A percentile compares a stretch with the other conserved stretches of the same genome.
Conservation (phyloP, 1,284 basidiomycete species). For the Tilletia indica region DNA sequence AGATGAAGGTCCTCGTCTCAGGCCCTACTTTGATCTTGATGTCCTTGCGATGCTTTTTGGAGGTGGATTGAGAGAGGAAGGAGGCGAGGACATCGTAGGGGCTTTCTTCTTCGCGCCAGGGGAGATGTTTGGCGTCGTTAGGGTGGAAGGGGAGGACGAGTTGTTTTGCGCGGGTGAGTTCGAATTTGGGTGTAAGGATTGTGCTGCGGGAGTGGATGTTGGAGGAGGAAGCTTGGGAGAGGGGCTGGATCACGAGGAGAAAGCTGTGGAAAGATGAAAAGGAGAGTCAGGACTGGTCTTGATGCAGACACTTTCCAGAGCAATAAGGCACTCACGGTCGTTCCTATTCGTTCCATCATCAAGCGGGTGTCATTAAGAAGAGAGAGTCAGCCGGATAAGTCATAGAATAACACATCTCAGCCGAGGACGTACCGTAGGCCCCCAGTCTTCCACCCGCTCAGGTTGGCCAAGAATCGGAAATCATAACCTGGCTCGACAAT, state of each 20-base stretch:
- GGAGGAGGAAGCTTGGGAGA: slow-evolving; percentile 28
- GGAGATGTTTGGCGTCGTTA: slow-evolving; percentile 61
- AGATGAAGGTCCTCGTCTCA: slow-evolving; percentile 61
- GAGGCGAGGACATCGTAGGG: slow-evolving; percentile 66
- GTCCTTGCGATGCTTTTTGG: slow-evolving; percentile 19
- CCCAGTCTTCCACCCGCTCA: slow-evolving; percentile 11
- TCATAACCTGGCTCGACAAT: slow-evolving; percentile 1
- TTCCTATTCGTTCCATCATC: background rate
- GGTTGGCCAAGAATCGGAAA: background rate
- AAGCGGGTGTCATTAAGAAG: background rate
- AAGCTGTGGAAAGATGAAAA: slow-evolving; percentile 52
- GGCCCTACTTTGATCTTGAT: slow-evolving; percentile 65
- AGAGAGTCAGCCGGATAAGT: background rate
- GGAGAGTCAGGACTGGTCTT: slow-evolving; percentile 55
- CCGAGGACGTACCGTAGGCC: background rate
- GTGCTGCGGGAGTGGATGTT: slow-evolving; percentile 60
- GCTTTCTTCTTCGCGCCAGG: slow-evolving; percentile 72
- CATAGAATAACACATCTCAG: background rate
- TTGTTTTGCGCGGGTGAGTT: slow-evolving; percentile 68
- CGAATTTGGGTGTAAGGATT: slow-evolving; percentile 74
- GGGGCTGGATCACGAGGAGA: slow-evolving; percentile 67
- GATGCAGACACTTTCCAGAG: slow-evolving; percentile 63
- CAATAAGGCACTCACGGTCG: background rate
- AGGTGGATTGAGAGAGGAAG: slow-evolving; percentile 57
- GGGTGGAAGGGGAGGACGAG: slow-evolving; percentile 62